A percentile compares a stretch with the other conserved stretches of the same genome.
Evolutionary conservation across 495 filamentous ascomycete species (phyloP).

Genomic region (Penicillium roqueforti): DNA sequence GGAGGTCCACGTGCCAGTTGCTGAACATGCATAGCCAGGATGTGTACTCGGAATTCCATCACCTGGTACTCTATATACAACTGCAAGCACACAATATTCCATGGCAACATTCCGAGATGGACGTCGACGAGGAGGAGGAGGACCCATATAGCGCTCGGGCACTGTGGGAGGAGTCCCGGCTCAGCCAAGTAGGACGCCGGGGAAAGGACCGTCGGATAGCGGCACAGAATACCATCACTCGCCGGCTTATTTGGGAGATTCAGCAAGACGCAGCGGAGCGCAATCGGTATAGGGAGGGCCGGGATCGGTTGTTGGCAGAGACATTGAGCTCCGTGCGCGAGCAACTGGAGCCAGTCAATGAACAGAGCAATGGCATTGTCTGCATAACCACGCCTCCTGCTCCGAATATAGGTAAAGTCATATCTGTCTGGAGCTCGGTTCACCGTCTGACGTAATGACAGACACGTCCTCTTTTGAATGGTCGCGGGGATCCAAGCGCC

Average conservation of each 20-base stretch:
- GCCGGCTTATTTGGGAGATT: slow-evolving; percentile 44
- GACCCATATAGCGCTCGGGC: slow-evolving; percentile 24
- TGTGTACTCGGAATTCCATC: slow-evolving; percentile 39
- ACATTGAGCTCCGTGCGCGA: slow-evolving; percentile 25
- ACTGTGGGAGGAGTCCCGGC: slow-evolving; percentile 35
- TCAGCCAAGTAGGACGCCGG: slow-evolving; percentile 38
- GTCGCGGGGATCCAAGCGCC: slow-evolving; percentile 35
- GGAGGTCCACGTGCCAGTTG: slow-evolving; percentile 38
- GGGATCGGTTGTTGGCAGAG: slow-evolving; percentile 26
- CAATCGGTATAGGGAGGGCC: slow-evolving; percentile 21
- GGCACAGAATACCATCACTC: slow-evolving; percentile 38
- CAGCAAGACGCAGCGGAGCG: slow-evolving; percentile 36
- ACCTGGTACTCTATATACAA: slow-evolving; percentile 38
- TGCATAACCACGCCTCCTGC: slow-evolving; percentile 35
- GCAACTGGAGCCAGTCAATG: slow-evolving; percentile 25
- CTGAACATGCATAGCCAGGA: slow-evolving; percentile 47
- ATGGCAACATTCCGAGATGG: slow-evolving; percentile 20
- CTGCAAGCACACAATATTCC: slow-evolving; percentile 24
- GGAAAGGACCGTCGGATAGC: slow-evolving; percentile 34
- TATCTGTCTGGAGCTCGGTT: not conserved
- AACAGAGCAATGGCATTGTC: slow-evolving; percentile 32
- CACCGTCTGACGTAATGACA: slow-evolving; percentile 15
- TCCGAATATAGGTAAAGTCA: slow-evolving; percentile 32
- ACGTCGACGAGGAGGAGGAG: slow-evolving; percentile 28
- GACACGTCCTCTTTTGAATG: slow-evolving; percentile 32